phyloP scores from a whole-genome alignment of 2,329 filamentous ascomycete species.

The Colletotrichum endophyticum region DNA sequence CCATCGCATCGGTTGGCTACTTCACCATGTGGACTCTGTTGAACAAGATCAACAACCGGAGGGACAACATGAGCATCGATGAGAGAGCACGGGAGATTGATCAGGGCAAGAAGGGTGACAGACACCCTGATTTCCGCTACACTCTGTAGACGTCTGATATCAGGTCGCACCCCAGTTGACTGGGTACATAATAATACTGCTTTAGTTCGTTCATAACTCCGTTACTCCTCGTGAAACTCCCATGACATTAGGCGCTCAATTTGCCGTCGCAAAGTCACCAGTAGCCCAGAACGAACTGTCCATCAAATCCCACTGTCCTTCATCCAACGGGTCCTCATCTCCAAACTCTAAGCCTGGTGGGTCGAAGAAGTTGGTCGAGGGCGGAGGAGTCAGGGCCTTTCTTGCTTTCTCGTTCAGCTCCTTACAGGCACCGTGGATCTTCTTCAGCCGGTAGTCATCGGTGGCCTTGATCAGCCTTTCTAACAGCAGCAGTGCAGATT shows the following conservation, averaged over 20 bases:
- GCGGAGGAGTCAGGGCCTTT: background rate
- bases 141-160: background rate
- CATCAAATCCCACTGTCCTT: background rate
- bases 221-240: background rate
- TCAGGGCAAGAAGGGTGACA: conserved; percentile 14
- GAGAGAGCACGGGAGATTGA: conserved; percentile 7
- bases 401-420: conserved; percentile 8
- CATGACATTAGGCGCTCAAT: background rate
- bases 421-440: background rate
- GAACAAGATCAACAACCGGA: conserved; percentile 4
- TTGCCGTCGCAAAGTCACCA: background rate
- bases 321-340: background rate
- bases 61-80: conserved; percentile 12
- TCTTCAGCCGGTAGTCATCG: background rate
- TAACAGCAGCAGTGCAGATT: background rate
- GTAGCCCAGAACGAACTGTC: background rate
- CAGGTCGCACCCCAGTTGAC: background rate
- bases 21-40: conserved; percentile 5
- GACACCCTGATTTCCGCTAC: conserved; percentile 14
- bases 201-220: background rate
- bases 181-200: background rate
- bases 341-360: background rate
- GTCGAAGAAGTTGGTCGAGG: background rate
- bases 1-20: conserved; percentile 2
- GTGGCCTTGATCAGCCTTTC: background rate